Percentiles rank a stretch among this genome's conserved stretches.
Conservation (phyloP, 768 basidiomycete species). For the Tulasnella sp. region DNA sequence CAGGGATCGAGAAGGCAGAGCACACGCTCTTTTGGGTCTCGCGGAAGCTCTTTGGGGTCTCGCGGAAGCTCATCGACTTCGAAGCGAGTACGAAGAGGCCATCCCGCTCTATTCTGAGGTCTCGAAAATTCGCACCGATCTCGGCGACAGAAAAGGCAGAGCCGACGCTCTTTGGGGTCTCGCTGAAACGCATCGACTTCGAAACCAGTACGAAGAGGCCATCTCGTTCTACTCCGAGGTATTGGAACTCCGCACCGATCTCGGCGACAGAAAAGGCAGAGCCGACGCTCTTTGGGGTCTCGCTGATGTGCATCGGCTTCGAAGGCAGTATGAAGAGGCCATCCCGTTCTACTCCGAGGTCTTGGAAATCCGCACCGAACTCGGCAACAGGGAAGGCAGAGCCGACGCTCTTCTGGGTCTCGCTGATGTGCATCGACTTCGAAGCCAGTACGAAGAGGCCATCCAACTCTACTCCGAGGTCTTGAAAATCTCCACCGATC, state of each 20-base stretch:
- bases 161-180: not conserved
- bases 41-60: not conserved
- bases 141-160: not conserved
- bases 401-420: not conserved
- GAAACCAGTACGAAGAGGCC: not conserved
- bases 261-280: not conserved
- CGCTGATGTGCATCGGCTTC: not conserved
- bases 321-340: not conserved
- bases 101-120: not conserved
- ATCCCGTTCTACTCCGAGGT: not conserved
- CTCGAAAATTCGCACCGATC: not conserved
- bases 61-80: not conserved
- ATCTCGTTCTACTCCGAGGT: not conserved
- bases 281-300: not conserved
- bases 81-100: not conserved
- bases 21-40: too few species aligned
- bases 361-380: not conserved
- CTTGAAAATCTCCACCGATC: not conserved
- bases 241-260: not conserved
- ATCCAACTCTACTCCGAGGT: not conserved
- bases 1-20: not conserved
- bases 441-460: not conserved
- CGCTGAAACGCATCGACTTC: not conserved
- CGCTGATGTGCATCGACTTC: not conserved
- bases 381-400: not conserved